Base-by-base conservation (phyloP, 1,139 yeast species). In the Nadsonia commutata region DNA sequence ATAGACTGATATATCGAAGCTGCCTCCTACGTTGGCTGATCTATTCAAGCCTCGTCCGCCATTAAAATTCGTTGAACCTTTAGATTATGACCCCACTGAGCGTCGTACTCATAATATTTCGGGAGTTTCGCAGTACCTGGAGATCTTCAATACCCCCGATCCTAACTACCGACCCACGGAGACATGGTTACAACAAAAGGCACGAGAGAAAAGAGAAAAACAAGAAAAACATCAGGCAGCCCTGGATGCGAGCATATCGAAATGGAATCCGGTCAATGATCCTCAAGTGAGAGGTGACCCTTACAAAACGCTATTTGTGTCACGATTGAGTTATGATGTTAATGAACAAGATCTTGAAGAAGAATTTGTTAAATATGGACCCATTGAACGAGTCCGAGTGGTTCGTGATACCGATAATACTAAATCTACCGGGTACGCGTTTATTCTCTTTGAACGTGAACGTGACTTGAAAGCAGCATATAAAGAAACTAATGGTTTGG, bases 351-450 rank as follows among this genome's bases (percentile, higher is more conserved):
- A 84, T 41, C 57, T 90, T 18, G 78, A 78, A 33, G 70, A 71
- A 48, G 72, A 67, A 43, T 82, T 86, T 53, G 62, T 72, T 36
- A 67, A 67, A 49, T 84, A 66, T 61, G 96, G 96, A 0, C 72
- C 74, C 6, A 75, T 88, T 36, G 88, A 80, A 45, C 70, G 67
- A 3, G 67, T 80, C 1, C 66, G 88, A 20, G 70, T 86, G 2
- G 82, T 86, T 1, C 63, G 84, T 49, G 81, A 81, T 53, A 64
- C 62, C 39, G 56, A 55, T 2, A 55, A 66, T 0, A 72, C 73
- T 23, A 71, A 73, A 49, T 74, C 93, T 1, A 66, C 76, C 47
- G 97, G 97, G 0, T 90, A 90, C 57, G 97, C 83, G 1, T 90
- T 90, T 58, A 66, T 88, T 1, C 80, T 80, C 3, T 88, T 74